These are phyloP conservation scores for Auricularia cornea DNA, from an alignment of 768 basidiomycete genomes.

Conservation along the genomic window DNA sequence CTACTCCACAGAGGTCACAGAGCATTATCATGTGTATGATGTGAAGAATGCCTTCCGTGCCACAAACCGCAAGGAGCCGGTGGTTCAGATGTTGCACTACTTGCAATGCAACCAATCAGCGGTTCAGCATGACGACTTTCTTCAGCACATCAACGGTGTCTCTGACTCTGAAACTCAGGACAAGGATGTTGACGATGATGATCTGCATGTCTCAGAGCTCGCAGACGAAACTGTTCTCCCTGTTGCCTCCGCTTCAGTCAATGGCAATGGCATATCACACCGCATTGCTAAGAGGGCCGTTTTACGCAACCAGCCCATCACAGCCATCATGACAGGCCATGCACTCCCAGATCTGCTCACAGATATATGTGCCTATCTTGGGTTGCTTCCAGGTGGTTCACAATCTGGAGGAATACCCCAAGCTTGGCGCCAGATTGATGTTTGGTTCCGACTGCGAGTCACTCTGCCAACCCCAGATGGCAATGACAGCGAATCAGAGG, in stretches of 20 bases:
- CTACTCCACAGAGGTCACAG: slow-evolving; percentile 12
- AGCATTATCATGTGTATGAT: slow-evolving; percentile 8
- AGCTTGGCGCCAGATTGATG: not conserved
- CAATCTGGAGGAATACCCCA: not conserved
- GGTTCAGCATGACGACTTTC: not conserved
- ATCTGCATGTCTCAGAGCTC: too few relatives aligned
- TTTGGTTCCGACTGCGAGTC: not conserved
- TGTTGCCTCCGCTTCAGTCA: too few relatives aligned
- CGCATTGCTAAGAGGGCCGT: too few relatives aligned
- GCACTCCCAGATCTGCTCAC: not conserved
- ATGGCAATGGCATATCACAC: too few relatives aligned
- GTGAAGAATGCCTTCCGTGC: slow-evolving; percentile 11
- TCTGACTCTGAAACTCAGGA: not conserved
- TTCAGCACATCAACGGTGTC: not conserved
- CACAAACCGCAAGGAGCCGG: slow-evolving; percentile 7
- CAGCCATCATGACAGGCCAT: too few relatives aligned
- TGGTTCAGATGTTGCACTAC: slow-evolving; percentile 8
- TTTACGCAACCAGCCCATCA: too few relatives aligned
- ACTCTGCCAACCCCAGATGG: not conserved
- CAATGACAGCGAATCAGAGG: not conserved
- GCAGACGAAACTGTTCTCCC: too few relatives aligned
- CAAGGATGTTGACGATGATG: too few relatives aligned
- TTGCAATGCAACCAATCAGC: slow-evolving; percentile 4
- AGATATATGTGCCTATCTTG: too few relatives aligned
- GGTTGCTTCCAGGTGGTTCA: too few relatives aligned